These are phyloP conservation scores for Helotiales sp. DNA, from an alignment of 2,329 filamentous ascomycete genomes.

Conservation along the genomic window DNA sequence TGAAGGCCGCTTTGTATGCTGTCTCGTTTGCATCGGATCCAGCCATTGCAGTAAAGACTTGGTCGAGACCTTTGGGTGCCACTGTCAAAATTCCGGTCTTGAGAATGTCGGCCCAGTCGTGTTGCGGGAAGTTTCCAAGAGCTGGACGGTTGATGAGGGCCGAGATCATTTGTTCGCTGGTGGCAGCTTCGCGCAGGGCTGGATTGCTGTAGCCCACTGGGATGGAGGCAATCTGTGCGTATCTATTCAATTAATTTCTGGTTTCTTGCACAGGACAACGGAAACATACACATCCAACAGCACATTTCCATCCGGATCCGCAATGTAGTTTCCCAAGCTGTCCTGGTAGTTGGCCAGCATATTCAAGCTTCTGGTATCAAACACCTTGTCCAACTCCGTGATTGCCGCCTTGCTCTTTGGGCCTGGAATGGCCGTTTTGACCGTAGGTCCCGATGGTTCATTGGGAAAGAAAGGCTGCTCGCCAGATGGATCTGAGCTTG, in stretches of 20 bases:
- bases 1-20: slow-evolving; percentile 86
- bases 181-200: slow-evolving; percentile 66
- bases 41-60: slow-evolving; percentile 81
- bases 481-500: slow-evolving; percentile 24
- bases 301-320: slow-evolving; percentile 56
- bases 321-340: slow-evolving; percentile 58
- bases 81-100: slow-evolving; percentile 73
- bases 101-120: slow-evolving; percentile 75
- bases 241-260: slow-evolving; percentile 49
- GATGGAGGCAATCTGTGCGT: slow-evolving; percentile 84
- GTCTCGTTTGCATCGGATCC: slow-evolving; percentile 86
- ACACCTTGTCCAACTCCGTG: slow-evolving; percentile 52
- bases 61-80: slow-evolving; percentile 74
- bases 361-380: slow-evolving; percentile 57
- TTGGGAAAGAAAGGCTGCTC: slow-evolving; percentile 41
- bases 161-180: slow-evolving; percentile 72
- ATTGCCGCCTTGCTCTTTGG: slow-evolving; percentile 46
- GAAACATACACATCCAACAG: slow-evolving; percentile 53
- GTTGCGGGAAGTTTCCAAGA: slow-evolving; percentile 79
- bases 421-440: slow-evolving; percentile 48
- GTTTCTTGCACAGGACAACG: not conserved
- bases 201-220: slow-evolving; percentile 84
- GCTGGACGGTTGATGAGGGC: slow-evolving; percentile 80
- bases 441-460: slow-evolving; percentile 40
- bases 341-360: slow-evolving; percentile 59